Evolutionary conservation across 805 yeast genomes (phyloP), one percentile per base, ranked within the genome.

Genomic region (Candida golubevii): DNA sequence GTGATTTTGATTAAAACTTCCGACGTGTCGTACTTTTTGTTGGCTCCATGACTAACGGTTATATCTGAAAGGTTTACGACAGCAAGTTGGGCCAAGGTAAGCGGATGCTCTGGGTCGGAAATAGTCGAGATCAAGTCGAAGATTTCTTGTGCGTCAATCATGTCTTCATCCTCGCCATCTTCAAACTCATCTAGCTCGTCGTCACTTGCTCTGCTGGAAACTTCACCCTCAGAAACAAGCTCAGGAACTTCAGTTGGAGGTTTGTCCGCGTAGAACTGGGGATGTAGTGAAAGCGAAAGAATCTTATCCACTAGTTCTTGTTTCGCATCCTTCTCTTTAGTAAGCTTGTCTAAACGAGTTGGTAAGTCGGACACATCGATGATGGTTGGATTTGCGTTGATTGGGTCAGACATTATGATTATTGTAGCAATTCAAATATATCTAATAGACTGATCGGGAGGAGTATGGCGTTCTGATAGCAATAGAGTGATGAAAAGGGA

Each of bases 71-170:
- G 69, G 56, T 88, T 89, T 1, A 93, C 96, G 35, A 93, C 97
- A 0, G 97, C 91, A 13, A 93, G 72, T 64, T 93, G 98, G 0
- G 97, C 99, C 45, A 93, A 71, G 0, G 97, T 85, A 35, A 93
- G 71, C 0, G 99, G 99, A 62, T 93, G 99, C 59, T 93, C 99
- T 1, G 99, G 99, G 61, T 93, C 99, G 0, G 57, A 53, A 12
- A 53, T 53, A 11, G 55, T 39, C 11, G 57, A 44, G 13, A 53
- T 49, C 39, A 54, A 46, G 36, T 54, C 58, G 29, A 52, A 54
- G 8, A 91, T 82, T 60, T 91, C 99, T 60, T 91, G 97, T 1
- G 89, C 65, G 60, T 91, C 99, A 33, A 91, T 79, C 8, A 77
- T 78, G 33, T 88, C 93, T 30, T 61, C 73, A 6, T 68, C 72